Evolutionary conservation across 1,284 basidiomycete species (phyloP).

Genomic region (Ganoderma meredithae): DNA sequence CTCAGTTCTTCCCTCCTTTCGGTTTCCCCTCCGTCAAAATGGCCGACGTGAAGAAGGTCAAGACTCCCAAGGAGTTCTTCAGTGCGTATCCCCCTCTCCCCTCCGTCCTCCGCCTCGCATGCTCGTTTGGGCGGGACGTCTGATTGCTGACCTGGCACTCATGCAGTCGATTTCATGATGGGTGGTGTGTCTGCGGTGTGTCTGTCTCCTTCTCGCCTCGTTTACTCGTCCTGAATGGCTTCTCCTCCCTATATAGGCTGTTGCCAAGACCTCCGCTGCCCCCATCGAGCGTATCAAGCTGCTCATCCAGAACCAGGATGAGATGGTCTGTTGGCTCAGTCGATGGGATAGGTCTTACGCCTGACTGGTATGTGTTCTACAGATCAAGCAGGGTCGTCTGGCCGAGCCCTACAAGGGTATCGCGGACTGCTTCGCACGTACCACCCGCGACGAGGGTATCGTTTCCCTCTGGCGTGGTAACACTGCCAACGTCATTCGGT

Average conservation of each 20-base stretch:
- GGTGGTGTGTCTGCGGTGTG: constrained; percentile 90
- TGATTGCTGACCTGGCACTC: constrained; percentile 48
- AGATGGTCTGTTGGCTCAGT: constrained; percentile 66
- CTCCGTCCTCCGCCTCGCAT: constrained; percentile 19
- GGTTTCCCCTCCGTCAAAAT: constrained; percentile 61
- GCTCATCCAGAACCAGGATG: constrained; percentile 97
- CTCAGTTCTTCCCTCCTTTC: constrained; percentile 52
- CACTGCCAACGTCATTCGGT: constrained; percentile 97
- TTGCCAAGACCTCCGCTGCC: constrained; percentile 97
- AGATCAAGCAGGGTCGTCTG: constrained; percentile 98
- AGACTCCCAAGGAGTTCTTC: constrained; percentile 83
- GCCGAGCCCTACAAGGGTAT: constrained; percentile 94
- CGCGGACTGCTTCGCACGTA: constrained; percentile 87
- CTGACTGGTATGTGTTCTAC: constrained; percentile 33
- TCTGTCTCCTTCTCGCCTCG: constrained; percentile 30
- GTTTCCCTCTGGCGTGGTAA: constrained; percentile 95
- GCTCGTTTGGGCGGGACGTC: constrained; percentile 6
- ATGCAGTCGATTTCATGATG: constrained; percentile 88
- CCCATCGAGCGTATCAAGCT: constrained; percentile 99
- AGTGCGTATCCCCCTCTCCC: constrained; percentile 52
- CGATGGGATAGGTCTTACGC: constrained; percentile 7
- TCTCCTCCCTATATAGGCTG: constrained; percentile 63
- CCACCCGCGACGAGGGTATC: constrained; percentile 91
- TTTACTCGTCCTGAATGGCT: constrained; percentile 16
- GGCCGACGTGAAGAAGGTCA: constrained; percentile 79